Evolutionary conservation across 2,329 filamentous ascomycete species (phyloP).

Genomic region (Mollisiaceae sp.): DNA sequence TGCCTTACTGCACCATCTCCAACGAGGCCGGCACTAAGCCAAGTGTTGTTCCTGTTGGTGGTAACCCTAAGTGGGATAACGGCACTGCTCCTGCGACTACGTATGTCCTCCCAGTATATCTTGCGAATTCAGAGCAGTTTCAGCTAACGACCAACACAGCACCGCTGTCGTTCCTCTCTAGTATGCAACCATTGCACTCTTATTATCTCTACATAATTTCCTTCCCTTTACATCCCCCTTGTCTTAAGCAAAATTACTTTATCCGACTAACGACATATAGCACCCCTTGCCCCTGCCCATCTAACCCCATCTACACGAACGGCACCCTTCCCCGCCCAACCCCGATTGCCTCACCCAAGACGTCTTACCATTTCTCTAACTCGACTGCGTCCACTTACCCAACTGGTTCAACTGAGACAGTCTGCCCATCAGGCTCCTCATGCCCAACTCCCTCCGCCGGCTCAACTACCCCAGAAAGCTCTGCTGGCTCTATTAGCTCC

Average conservation of each 20-base stretch:
- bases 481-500: background rate
- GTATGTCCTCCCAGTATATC: background rate
- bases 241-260: background rate
- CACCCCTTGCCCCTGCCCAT: conserved; percentile 5
- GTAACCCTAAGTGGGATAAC: conserved; percentile 12
- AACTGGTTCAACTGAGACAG: background rate
- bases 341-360: background rate
- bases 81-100: conserved; percentile 7
- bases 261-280: background rate
- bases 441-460: background rate
- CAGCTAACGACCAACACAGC: background rate
- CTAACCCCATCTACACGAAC: background rate
- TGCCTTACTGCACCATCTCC: conserved; percentile 26
- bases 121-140: background rate
- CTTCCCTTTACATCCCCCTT: background rate
- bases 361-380: background rate
- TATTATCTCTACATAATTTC: background rate
- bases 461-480: no score
- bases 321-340: background rate
- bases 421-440: background rate
- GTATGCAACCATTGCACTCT: background rate
- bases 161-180: background rate
- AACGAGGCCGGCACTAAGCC: conserved; percentile 16
- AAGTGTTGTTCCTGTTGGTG: conserved; percentile 15
- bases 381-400: no score